Evolutionary conservation across 768 basidiomycete species (phyloP), one percentile per base, ranked within the genome.

Genomic region (Heimioporus sp.): DNA sequence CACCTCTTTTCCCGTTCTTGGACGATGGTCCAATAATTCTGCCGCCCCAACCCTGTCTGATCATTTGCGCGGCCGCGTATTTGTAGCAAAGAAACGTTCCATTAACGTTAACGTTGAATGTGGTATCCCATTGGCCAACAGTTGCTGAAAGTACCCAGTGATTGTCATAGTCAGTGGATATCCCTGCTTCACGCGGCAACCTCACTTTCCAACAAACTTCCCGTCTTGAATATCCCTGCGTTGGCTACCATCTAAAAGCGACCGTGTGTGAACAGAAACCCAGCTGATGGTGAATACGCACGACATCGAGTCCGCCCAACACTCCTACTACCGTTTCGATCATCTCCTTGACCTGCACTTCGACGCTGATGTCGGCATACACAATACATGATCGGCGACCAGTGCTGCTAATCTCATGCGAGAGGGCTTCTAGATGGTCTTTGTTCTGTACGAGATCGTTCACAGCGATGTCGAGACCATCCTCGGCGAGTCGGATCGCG

Each of bases 41-140:
- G 0, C 83, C 80, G 9, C 80, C 76, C 4, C 65, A 65, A 0
- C 74, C 73, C 66, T 78, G 78, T 10, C 63, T 52, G 31, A 44
- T 35, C 34, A 36, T 36, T 5, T 46, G 45, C 21, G 10, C 3
- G 7, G 34, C 45, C 5, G 45, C 45, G 24, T 46, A 16, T 16
- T 36, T 46, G 34, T 46, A 46, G 15, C 45, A 46, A 9, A 46
- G 11, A 35, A 46, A 36, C 1, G 35, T 13, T 15, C 35, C 45
- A 10, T 21, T 34, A 4, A 34, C 34, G 13, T 46, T 46, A 16
- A 36, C 48, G 12, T 49, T 43, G n/a, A 63, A 46, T 13, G 46
- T 39, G 70, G 10, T 20, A 5, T 46, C 45, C 45, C 45, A 36
- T n/a, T 24, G 21, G 16, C 24, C 10, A 21, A 36, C 34, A 4